phyloP scores from a whole-genome alignment of 2,329 filamentous ascomycete genomes.

The Fusarium xylarioides region DNA sequence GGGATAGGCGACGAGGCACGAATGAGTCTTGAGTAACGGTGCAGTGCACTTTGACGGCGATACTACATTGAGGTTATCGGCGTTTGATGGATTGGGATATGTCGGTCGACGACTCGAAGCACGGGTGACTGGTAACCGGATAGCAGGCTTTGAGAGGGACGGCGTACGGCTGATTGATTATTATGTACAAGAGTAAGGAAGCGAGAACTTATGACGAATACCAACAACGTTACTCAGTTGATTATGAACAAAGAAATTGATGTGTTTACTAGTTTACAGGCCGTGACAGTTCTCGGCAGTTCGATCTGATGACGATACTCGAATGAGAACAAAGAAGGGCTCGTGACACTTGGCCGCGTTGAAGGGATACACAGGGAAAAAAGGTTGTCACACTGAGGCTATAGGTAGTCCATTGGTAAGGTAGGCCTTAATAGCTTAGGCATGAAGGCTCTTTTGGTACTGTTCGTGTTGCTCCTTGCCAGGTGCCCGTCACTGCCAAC shows the following conservation, averaged over 20 bases:
- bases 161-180: slow-evolving; percentile 18
- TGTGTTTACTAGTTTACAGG: not conserved
- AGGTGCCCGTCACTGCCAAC: slow-evolving; percentile 13
- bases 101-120: not conserved
- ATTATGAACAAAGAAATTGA: slow-evolving; percentile 18
- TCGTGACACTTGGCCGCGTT: slow-evolving; percentile 17
- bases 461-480: not conserved
- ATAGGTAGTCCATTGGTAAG: not conserved
- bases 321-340: slow-evolving; percentile 33
- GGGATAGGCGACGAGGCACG: slow-evolving; percentile 84
- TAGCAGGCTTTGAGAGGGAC: not conserved
- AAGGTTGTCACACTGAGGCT: slow-evolving; percentile 22
- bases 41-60: not conserved
- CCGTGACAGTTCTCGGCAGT: not conserved
- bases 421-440: not conserved
- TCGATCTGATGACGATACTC: not conserved
- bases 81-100: slow-evolving; percentile 49
- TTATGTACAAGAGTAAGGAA: slow-evolving; percentile 17
- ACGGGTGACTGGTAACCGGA: not conserved
- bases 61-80: slow-evolving; percentile 22
- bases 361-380: slow-evolving; percentile 2
- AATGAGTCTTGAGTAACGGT: slow-evolving; percentile 74
- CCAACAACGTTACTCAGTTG: slow-evolving; percentile 17
- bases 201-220: slow-evolving; percentile 15
- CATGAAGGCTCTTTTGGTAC: not conserved